Percentiles rank a stretch among this genome's conserved stretches.
Conservation (phyloP, 2,329 filamentous ascomycete genomes). For the Ceratocystis variospora region DNA sequence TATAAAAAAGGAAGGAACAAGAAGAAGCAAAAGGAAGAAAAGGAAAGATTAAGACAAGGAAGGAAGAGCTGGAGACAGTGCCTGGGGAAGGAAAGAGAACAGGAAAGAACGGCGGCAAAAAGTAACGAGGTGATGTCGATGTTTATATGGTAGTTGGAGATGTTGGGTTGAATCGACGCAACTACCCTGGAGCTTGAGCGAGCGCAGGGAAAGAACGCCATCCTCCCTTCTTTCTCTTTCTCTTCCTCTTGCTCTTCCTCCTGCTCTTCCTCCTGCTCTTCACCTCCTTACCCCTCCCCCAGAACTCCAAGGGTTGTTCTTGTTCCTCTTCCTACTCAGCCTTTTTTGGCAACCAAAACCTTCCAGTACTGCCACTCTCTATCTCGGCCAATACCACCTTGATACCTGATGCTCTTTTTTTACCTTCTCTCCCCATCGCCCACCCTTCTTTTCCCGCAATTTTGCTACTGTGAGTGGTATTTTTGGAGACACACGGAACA, state of each 20-base stretch:
- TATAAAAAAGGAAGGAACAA: background rate
- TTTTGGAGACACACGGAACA: constrained; percentile 8
- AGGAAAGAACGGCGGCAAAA: background rate
- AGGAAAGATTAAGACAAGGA: background rate
- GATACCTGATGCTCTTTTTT: too few relatives aligned
- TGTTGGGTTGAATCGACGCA: background rate
- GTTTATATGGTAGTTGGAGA: constrained; percentile 6
- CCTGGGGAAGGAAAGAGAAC: background rate
- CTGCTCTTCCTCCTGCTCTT: too few relatives aligned
- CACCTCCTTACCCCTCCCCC: background rate
- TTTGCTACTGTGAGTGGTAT: background rate
- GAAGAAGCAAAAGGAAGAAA: background rate
- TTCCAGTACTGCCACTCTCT: background rate
- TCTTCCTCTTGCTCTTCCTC: too few relatives aligned
- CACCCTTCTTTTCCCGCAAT: background rate
- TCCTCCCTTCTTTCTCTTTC: too few relatives aligned
- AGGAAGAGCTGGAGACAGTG: background rate
- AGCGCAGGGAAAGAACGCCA: background rate
- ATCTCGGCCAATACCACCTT: background rate
- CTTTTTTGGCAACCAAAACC: background rate
- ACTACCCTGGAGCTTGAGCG: background rate
- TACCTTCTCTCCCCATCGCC: background rate
- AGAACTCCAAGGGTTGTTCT: background rate
- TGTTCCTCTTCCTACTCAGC: background rate
- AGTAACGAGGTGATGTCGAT: background rate